A percentile compares a stretch with the other conserved stretches of the same genome.
phyloP scores from a whole-genome alignment of 352 stramenopile species.

The Phytophthora meadii region DNA sequence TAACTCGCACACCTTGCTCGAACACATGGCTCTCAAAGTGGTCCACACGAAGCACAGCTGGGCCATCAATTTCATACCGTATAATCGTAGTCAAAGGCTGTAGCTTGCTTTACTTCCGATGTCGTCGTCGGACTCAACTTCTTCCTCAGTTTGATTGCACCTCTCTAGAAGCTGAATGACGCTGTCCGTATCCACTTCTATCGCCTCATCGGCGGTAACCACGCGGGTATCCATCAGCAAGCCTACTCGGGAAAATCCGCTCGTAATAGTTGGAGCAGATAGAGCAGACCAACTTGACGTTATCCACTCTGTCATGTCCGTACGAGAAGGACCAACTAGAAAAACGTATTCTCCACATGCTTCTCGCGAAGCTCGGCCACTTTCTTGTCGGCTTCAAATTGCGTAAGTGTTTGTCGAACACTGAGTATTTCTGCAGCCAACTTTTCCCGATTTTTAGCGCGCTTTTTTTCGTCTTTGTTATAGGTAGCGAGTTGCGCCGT shows the following conservation, averaged over 20 bases:
- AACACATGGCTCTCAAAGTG: too few species aligned
- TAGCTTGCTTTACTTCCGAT: slow-evolving; percentile 3
- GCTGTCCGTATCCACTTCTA: not conserved
- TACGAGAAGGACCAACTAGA: slow-evolving; percentile 6
- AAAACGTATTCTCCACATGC: slow-evolving; percentile 8
- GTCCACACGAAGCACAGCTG: too few species aligned
- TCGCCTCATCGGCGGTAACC: not conserved
- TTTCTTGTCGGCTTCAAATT: slow-evolving; percentile 1
- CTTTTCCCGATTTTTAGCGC: slow-evolving; percentile 4
- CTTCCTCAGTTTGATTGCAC: not conserved
- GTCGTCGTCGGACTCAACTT: slow-evolving; percentile 9
- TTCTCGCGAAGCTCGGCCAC: slow-evolving; percentile 1
- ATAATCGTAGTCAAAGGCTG: not conserved
- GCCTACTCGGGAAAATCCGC: slow-evolving; percentile 6
- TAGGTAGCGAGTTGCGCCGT: not conserved
- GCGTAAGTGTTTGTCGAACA: not conserved
- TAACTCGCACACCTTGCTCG: too few species aligned
- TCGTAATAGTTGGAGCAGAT: slow-evolving; percentile 1
- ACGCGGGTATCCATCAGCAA: slow-evolving; percentile 14
- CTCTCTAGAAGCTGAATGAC: slow-evolving; percentile 1
- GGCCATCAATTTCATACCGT: too few species aligned
- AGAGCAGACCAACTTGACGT: slow-evolving; percentile 9
- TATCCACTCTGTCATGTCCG: slow-evolving; percentile 12
- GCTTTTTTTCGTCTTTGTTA: not conserved
- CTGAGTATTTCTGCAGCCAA: slow-evolving; percentile 13